Percentiles rank a stretch among this genome's conserved stretches.
Conservation (phyloP, 306 rosid species). For the Quercus engelmannii region DNA sequence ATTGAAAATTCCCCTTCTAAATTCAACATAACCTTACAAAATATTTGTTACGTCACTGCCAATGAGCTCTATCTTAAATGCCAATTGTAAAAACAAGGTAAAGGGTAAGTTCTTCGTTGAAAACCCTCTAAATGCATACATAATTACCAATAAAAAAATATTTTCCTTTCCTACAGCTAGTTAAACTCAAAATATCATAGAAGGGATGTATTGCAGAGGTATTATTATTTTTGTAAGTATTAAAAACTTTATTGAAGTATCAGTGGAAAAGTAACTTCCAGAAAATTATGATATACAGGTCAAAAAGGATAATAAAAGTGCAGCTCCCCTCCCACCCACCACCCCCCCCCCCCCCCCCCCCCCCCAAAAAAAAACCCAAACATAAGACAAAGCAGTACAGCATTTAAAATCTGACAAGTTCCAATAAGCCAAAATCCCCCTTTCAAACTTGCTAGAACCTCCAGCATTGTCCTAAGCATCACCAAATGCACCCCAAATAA, state of each 20-base stretch:
- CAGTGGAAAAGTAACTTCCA: neutral
- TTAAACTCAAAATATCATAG: neutral
- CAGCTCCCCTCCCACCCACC: too few relatives aligned
- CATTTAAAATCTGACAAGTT: neutral
- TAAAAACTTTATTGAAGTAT: neutral
- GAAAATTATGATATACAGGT: neutral
- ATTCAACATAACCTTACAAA: neutral
- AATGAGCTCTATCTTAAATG: neutral
- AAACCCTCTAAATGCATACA: too few relatives aligned
- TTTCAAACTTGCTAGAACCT: neutral
- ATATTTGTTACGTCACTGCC: neutral
- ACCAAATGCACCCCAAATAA: neutral
- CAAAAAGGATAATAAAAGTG: neutral
- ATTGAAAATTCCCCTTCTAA: neutral
- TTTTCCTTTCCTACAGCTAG: neutral
- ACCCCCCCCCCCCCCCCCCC: too few relatives aligned
- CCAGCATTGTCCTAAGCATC: neutral
- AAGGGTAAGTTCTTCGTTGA: too few relatives aligned
- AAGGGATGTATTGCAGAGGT: neutral
- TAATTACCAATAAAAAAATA: too few relatives aligned
- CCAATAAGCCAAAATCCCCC: neutral
- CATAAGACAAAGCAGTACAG: neutral
- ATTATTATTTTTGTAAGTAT: neutral
- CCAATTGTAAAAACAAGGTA: too few relatives aligned
- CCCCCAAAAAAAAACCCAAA: fast-evolving